Conservation (phyloP, 176 grass and related monocot species). For the Oryza australiensis region DNA sequence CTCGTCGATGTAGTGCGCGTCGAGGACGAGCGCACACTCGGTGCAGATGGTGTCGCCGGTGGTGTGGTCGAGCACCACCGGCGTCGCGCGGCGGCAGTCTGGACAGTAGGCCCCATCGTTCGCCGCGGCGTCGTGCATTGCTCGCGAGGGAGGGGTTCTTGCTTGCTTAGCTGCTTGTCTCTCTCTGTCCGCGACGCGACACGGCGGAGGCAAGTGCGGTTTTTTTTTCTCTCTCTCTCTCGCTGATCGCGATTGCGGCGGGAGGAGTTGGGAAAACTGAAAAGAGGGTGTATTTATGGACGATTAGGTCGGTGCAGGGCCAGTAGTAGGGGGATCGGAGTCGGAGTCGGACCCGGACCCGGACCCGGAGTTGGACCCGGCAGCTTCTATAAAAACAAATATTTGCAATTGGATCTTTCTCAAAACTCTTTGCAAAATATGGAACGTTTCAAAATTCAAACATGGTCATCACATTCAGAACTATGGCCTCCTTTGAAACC, state of each 20-base stretch:
- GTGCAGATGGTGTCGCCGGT: slow-evolving; percentile 70
- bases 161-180: background rate
- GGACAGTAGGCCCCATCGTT: slow-evolving; percentile 36
- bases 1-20: slow-evolving; percentile 61
- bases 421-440: too few relatives aligned
- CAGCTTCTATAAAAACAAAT: too few relatives aligned
- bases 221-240: background rate
- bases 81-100: slow-evolving; percentile 46
- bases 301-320: slow-evolving; percentile 5
- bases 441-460: too few relatives aligned
- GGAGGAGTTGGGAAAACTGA: background rate
- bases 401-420: background rate
- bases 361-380: too few relatives aligned
- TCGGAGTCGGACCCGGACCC: too few relatives aligned
- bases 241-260: background rate
- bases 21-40: slow-evolving; percentile 67
- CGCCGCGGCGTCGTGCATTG: background rate
- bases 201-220: background rate
- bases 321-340: too few relatives aligned
- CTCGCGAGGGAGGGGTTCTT: background rate
- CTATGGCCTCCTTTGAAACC: too few relatives aligned
- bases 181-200: too few relatives aligned
- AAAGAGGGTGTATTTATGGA: slow-evolving; percentile 31
- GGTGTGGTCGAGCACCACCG: slow-evolving; percentile 55
- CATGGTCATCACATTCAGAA: too few relatives aligned